Evolutionary conservation across 805 yeast genomes (phyloP).

Genomic region (Cyberlindnera veronae): DNA sequence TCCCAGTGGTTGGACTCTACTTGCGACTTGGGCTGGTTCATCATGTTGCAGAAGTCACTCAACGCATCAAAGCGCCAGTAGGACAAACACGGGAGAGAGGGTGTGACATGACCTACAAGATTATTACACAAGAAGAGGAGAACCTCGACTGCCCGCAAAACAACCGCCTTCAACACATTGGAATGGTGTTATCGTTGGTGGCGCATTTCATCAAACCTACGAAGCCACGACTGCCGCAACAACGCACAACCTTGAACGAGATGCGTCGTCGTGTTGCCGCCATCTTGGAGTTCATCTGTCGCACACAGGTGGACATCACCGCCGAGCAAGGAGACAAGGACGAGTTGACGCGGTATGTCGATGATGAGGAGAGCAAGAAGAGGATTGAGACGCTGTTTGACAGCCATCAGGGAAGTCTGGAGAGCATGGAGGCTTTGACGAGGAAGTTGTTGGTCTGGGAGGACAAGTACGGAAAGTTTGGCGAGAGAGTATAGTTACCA

Average conservation of each 20-base stretch:
- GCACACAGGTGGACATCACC: conserved; percentile 80
- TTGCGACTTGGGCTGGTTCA: conserved; percentile 53
- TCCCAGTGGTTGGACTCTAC: conserved; percentile 61
- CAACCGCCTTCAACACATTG: no score
- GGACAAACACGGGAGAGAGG: no score
- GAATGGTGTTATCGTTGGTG: no score
- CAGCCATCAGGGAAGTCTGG: conserved; percentile 56
- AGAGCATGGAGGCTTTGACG: conserved; percentile 69
- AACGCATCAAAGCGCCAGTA: conserved; percentile 40
- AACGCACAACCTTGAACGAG: conserved; percentile 70
- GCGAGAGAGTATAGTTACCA: conserved; percentile 13
- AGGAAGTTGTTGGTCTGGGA: conserved; percentile 77
- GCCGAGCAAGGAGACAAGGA: conserved; percentile 63
- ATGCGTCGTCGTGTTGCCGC: conserved; percentile 87
- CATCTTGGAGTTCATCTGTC: conserved; percentile 83
- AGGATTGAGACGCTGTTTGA: conserved; percentile 42
- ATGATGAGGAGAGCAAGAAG: conserved; percentile 36
- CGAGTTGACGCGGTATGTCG: conserved; percentile 44
- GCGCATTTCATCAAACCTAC: conserved; percentile 69
- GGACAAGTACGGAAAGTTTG: conserved; percentile 46
- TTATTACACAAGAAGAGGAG: no score
- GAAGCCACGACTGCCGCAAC: conserved; percentile 80
- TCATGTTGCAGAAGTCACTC: conserved; percentile 48
- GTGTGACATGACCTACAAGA: no score
- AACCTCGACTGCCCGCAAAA: no score